A percentile compares a stretch with the other conserved stretches of the same genome.
These are phyloP conservation scores for Crithidia acanthocephali DNA, from an alignment of 208 protist species.

Conservation along the genomic window DNA sequence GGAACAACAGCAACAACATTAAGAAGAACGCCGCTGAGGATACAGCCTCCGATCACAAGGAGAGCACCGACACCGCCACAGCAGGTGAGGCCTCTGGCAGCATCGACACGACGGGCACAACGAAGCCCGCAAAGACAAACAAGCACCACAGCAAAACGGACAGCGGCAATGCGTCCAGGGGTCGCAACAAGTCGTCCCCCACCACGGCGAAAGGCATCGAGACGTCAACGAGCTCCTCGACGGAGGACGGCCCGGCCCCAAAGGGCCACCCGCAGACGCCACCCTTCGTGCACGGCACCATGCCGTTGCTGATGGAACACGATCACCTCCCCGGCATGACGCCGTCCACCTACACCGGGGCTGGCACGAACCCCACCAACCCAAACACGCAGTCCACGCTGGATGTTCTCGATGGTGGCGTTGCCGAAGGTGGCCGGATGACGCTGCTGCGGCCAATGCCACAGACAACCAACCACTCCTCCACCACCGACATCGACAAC, in stretches of 20 bases:
- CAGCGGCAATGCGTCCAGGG: neutral
- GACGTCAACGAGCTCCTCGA: conserved; percentile 2
- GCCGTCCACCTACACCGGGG: conserved; percentile 6
- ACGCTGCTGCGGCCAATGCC: conserved; percentile 27
- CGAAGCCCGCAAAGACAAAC: too few relatives aligned
- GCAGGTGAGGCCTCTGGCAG: too few relatives aligned
- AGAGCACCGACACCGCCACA: too few relatives aligned
- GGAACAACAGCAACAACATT: neutral
- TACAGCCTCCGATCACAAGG: too few relatives aligned
- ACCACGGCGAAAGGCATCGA: neutral
- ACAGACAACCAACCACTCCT: conserved; percentile 1
- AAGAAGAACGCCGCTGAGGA: too few relatives aligned
- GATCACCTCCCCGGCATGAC: conserved; percentile 15
- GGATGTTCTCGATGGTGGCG: neutral
- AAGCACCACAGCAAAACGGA: too few relatives aligned
- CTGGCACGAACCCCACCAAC: neutral
- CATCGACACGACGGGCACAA: too few relatives aligned
- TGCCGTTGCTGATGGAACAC: conserved; percentile 2
- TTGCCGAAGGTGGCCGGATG: neutral
- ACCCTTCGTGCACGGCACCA: neutral
- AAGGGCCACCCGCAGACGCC: neutral
- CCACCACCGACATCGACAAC: conserved; percentile 1
- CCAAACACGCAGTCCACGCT: neutral
- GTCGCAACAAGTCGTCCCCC: neutral
- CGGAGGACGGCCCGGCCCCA: neutral